These are phyloP conservation scores for Ceratocystis cubensis DNA, from an alignment of 2,329 filamentous ascomycete genomes.

Conservation along the genomic window DNA sequence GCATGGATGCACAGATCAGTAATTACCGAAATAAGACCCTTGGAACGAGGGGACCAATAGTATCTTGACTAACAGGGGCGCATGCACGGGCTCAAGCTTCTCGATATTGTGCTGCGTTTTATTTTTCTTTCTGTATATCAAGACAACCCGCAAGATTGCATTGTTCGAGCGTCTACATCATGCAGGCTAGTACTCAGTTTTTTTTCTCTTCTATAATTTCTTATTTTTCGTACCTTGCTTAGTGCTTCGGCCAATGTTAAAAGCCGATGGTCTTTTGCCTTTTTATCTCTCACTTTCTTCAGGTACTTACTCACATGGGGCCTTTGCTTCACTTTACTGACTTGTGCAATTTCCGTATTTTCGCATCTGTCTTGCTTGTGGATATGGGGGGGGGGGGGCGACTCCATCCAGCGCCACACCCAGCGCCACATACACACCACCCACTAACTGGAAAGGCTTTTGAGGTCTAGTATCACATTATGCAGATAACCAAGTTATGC, in stretches of 20 bases:
- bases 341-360: no score
- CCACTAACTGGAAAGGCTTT: no score
- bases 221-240: neutral
- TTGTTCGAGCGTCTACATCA: neutral
- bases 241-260: neutral
- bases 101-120: neutral
- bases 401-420: no score
- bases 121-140: neutral
- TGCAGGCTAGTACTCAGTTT: neutral
- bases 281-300: no score
- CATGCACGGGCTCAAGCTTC: neutral
- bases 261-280: neutral
- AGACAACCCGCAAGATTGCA: neutral
- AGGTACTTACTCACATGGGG: no score
- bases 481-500: neutral
- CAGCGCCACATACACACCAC: no score
- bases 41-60: neutral
- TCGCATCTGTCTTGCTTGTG: no score
- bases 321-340: no score
- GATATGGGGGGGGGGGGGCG: no score
- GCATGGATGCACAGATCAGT: conserved; percentile 4
- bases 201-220: neutral
- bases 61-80: neutral
- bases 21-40: conserved; percentile 10
- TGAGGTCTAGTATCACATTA: neutral